A percentile compares a stretch with the other conserved stretches of the same genome.
phyloP scores from a whole-genome alignment of 202 grass and related monocot species.

The Cymbopogon flexuosus region DNA sequence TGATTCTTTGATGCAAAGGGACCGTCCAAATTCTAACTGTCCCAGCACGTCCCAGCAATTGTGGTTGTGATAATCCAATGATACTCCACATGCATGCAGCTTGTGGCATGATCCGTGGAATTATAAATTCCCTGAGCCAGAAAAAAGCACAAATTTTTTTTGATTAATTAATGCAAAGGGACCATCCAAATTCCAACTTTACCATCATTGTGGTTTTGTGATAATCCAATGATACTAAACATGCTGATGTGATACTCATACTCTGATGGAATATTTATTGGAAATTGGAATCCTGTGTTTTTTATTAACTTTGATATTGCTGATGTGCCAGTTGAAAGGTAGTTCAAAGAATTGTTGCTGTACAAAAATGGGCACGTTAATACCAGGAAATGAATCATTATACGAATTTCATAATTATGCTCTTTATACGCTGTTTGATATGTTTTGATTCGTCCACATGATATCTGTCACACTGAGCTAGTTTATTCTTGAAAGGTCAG shows the following conservation, averaged over 20 bases:
- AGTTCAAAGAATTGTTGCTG: neutral
- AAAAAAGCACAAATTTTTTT: neutral
- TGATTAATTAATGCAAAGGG: neutral
- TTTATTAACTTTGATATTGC: neutral
- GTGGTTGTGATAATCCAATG: neutral
- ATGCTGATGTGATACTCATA: neutral
- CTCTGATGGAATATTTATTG: neutral
- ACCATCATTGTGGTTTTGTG: neutral
- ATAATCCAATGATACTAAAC: constrained; percentile 4
- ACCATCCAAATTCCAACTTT: neutral
- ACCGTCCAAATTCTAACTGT: neutral
- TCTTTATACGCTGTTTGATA: neutral
- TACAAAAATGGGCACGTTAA: neutral
- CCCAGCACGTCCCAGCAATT: neutral
- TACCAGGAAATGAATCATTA: neutral
- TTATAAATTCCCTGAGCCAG: neutral
- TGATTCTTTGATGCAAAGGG: neutral
- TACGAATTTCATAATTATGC: neutral
- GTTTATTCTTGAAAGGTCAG: neutral
- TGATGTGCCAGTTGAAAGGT: neutral
- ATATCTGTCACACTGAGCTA: constrained; percentile 2
- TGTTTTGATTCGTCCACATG: neutral
- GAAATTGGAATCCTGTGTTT: constrained; percentile 1
- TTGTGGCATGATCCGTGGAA: neutral
- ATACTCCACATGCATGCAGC: constrained; percentile 7